Evolutionary conservation across 345 rosid species (phyloP).

Genomic region (Ailanthus altissimus): DNA sequence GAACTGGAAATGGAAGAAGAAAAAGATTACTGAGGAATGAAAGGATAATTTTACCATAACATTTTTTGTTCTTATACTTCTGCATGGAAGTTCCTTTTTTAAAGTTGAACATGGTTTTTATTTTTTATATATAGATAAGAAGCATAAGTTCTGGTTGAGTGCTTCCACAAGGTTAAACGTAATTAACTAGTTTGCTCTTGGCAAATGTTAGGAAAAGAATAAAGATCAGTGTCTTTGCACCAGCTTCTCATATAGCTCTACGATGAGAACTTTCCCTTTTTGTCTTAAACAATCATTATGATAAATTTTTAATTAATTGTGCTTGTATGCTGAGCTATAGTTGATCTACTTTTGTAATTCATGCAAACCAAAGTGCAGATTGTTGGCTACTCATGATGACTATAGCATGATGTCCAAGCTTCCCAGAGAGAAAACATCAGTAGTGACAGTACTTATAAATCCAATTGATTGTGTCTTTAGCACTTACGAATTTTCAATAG

Average conservation of each 20-base stretch:
- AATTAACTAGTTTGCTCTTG: background rate
- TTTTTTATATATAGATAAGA: background rate
- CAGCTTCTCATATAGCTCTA: background rate
- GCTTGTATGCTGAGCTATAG: slow-evolving; percentile 3
- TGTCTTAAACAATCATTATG: background rate
- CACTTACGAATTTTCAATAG: slow-evolving; percentile 92
- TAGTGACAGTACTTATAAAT: slow-evolving; percentile 85
- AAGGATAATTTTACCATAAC: background rate
- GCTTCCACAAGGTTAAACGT: too few relatives aligned
- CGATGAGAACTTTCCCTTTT: background rate
- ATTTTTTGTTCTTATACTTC: background rate
- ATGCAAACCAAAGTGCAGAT: slow-evolving; percentile 68
- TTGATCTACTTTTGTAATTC: slow-evolving; percentile 19
- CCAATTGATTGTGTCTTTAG: slow-evolving; percentile 89
- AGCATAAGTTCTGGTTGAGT: background rate
- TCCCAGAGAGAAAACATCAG: slow-evolving; percentile 79
- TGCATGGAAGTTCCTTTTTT: background rate
- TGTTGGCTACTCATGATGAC: slow-evolving; percentile 93
- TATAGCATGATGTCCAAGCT: slow-evolving; percentile 90
- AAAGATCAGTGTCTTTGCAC: background rate
- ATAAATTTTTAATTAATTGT: background rate
- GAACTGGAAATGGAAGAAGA: background rate
- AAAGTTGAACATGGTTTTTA: background rate
- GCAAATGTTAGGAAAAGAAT: background rate
- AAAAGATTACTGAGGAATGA: background rate